phyloP scores from a whole-genome alignment of 129 eudicot species.

The Mikania micrantha region DNA sequence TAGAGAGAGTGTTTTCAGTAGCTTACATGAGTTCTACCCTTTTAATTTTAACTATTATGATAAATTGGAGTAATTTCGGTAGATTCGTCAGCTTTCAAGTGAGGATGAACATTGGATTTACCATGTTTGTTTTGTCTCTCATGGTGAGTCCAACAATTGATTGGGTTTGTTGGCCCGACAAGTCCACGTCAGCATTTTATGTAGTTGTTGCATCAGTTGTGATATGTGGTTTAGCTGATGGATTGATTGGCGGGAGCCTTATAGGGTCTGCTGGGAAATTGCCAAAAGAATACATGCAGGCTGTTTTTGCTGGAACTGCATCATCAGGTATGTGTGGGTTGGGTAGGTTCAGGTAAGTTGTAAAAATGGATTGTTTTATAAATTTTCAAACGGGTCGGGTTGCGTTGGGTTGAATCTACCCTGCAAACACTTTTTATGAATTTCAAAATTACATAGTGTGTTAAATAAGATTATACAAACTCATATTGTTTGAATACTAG shows the following conservation, averaged over 20 bases:
- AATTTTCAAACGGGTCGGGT: not conserved
- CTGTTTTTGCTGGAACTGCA: constrained; percentile 90
- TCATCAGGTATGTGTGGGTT: constrained; percentile 54
- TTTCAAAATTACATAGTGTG: not conserved
- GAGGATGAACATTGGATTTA: constrained; percentile 78
- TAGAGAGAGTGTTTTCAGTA: constrained; percentile 73
- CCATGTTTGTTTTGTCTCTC: constrained; percentile 46
- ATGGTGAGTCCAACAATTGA: constrained; percentile 54
- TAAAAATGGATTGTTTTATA: not conserved
- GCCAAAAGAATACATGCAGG: constrained; percentile 91
- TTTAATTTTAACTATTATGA: constrained; percentile 40
- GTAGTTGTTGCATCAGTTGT: constrained; percentile 47
- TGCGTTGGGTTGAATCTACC: not conserved
- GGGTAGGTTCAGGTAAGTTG: not conserved
- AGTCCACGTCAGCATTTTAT: constrained; percentile 28
- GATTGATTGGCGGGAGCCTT: constrained; percentile 73
- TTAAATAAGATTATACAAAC: too few species aligned
- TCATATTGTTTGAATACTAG: too few species aligned
- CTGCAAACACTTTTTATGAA: not conserved
- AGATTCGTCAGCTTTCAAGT: constrained; percentile 38
- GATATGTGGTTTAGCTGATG: constrained; percentile 67
- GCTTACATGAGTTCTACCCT: constrained; percentile 73
- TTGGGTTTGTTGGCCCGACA: constrained; percentile 37
- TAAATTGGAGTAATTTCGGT: constrained; percentile 33
- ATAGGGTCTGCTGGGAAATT: constrained; percentile 78